Conservation (phyloP, 495 filamentous ascomycete species). For the Aspergillus nanangensis region DNA sequence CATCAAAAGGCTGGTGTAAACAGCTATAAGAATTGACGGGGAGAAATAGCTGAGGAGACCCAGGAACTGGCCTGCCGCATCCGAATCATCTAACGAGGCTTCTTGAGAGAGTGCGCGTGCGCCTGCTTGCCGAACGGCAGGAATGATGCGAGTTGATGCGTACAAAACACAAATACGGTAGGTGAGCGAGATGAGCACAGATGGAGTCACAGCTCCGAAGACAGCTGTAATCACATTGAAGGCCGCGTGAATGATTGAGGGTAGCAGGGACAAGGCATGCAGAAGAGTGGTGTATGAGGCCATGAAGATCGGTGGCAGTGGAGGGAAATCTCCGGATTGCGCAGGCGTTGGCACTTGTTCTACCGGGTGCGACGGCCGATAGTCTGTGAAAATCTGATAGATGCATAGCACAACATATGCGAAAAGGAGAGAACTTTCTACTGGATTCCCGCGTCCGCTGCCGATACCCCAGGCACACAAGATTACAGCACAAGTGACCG, state of each 20-base stretch:
- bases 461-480: conserved; percentile 92
- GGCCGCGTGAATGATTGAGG: conserved; percentile 74
- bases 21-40: conserved; percentile 84
- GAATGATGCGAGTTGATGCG: conserved; percentile 92
- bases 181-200: conserved; percentile 86
- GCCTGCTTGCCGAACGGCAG: conserved; percentile 81
- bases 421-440: conserved; percentile 93
- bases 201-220: conserved; percentile 88
- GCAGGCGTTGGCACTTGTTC: conserved; percentile 50
- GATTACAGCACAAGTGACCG: conserved; percentile 86
- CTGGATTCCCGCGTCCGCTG: conserved; percentile 89
- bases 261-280: conserved; percentile 76
- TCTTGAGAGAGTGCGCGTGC: conserved; percentile 78
- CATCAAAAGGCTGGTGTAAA: conserved; percentile 95
- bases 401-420: conserved; percentile 96
- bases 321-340: conserved; percentile 77
- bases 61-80: conserved; percentile 72
- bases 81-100: conserved; percentile 75
- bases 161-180: conserved; percentile 94
- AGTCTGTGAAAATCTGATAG: conserved; percentile 99
- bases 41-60: conserved; percentile 87
- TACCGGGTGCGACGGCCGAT: conserved; percentile 67
- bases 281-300: conserved; percentile 92
- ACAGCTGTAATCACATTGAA: conserved; percentile 86
- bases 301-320: conserved; percentile 95